Percentiles rank a stretch among this genome's conserved stretches.
Evolutionary conservation across 176 grass and related monocot genomes (phyloP).

Genomic region (Aegilops umbellulata): DNA sequence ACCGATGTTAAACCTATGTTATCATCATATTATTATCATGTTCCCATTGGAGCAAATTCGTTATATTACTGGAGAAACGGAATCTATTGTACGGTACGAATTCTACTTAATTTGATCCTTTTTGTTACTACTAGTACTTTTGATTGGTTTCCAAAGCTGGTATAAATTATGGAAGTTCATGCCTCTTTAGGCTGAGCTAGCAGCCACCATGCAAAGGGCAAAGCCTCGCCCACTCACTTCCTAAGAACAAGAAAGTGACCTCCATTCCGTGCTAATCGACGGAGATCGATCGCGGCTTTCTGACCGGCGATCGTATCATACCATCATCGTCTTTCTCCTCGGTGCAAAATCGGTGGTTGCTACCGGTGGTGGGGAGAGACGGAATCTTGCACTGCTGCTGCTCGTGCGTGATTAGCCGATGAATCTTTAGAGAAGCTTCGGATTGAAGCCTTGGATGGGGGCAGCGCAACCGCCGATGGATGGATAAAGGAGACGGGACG

Average conservation of each 20-base stretch:
- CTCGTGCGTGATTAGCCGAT: neutral
- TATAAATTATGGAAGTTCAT: neutral
- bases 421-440: constrained; percentile 36
- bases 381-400: constrained; percentile 1
- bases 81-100: neutral
- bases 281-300: neutral
- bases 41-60: neutral
- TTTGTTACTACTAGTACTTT: no score
- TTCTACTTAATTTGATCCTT: neutral
- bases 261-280: neutral
- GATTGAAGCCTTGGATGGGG: constrained; percentile 20
- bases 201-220: neutral
- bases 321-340: neutral
- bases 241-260: neutral
- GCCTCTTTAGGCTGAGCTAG: neutral
- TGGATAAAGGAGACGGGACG: neutral
- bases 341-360: neutral
- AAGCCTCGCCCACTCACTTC: neutral
- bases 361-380: neutral
- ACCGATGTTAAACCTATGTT: neutral
- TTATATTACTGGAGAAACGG: neutral
- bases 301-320: neutral
- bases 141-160: neutral
- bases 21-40: constrained; percentile 12
- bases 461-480: neutral